phyloP scores from a whole-genome alignment of 108 stramenopile genomes.

The Poteriospumella lacustris region DNA sequence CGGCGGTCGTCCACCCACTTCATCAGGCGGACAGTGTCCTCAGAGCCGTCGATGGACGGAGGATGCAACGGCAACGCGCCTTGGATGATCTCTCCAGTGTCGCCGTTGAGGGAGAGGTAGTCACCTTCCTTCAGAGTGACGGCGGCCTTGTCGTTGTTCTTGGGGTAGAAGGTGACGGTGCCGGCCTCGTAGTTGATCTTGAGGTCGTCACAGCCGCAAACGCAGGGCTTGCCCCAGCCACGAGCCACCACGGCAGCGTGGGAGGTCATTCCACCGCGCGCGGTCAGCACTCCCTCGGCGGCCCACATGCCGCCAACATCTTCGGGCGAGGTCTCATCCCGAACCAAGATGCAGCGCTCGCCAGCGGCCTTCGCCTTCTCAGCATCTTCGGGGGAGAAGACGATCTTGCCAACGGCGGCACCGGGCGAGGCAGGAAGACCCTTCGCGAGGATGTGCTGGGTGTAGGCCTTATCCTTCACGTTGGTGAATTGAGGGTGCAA shows the following conservation, averaged over 20 bases:
- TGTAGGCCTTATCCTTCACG: slow-evolving; percentile 52
- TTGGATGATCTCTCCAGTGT: slow-evolving; percentile 64
- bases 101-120: slow-evolving; percentile 67
- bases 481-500: slow-evolving; percentile 69
- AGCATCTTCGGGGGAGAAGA: slow-evolving; percentile 68
- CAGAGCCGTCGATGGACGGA: slow-evolving; percentile 46
- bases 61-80: slow-evolving; percentile 21
- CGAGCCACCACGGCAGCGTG: slow-evolving; percentile 80
- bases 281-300: slow-evolving; percentile 69
- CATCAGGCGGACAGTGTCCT: slow-evolving; percentile 36
- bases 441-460: slow-evolving; percentile 60
- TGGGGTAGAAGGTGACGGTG: slow-evolving; percentile 42
- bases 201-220: slow-evolving; percentile 68
- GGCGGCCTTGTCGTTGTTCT: slow-evolving; percentile 50
- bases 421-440: slow-evolving; percentile 74
- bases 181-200: slow-evolving; percentile 55
- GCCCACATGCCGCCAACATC: slow-evolving; percentile 84
- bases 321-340: slow-evolving; percentile 66
- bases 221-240: slow-evolving; percentile 82
- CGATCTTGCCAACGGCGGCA: slow-evolving; percentile 72
- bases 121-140: slow-evolving; percentile 63
- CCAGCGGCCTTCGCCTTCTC: slow-evolving; percentile 60
- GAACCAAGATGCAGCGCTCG: slow-evolving; percentile 67
- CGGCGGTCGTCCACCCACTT: slow-evolving; percentile 62
- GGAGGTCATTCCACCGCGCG: slow-evolving; percentile 71